Evolutionary conservation across 163 green algal genomes (phyloP).

Genomic region (Scenedesmus sp.): DNA sequence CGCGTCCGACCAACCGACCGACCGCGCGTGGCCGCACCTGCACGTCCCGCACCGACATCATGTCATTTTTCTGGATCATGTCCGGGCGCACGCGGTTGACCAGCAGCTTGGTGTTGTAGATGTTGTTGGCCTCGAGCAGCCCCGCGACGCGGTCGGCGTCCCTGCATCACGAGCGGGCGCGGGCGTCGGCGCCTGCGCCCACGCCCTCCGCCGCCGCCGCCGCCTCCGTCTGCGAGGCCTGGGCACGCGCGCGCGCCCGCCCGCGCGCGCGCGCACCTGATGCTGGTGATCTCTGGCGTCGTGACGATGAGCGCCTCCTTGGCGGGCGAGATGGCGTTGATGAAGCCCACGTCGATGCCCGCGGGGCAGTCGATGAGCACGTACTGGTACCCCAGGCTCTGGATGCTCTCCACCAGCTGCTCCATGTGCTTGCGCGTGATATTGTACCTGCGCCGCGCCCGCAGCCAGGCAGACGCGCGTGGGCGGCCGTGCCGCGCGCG

Average conservation of each 20-base stretch:
- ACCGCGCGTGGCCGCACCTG: conserved; percentile 54
- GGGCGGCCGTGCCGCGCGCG: not conserved
- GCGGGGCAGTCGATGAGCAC: conserved; percentile 93
- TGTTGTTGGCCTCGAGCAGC: conserved; percentile 87
- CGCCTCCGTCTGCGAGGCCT: not conserved
- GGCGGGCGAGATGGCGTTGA: conserved; percentile 87
- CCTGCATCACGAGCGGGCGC: conserved; percentile 27
- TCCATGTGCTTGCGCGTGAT: conserved; percentile 87
- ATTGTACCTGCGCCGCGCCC: conserved; percentile 74
- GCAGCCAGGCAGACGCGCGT: conserved; percentile 42
- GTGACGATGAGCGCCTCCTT: conserved; percentile 87
- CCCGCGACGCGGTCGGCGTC: conserved; percentile 88
- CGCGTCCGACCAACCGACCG: too few species aligned
- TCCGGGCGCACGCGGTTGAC: conserved; percentile 91
- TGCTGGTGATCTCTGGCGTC: conserved; percentile 90
- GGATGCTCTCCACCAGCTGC: conserved; percentile 78
- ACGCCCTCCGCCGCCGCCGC: too few species aligned
- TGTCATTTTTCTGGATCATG: conserved; percentile 91
- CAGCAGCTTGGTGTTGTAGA: conserved; percentile 90
- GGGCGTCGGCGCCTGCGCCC: too few species aligned
- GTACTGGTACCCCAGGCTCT: conserved; percentile 83
- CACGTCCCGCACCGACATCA: conserved; percentile 93
- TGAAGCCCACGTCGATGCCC: conserved; percentile 89
- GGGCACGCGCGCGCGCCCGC: too few species aligned
- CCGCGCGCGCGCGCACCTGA: conserved; percentile 54